Percentiles rank a stretch among this genome's conserved stretches.
Evolutionary conservation across 495 filamentous ascomycete genomes (phyloP).

Genomic region (Lepidopterella palustris): DNA sequence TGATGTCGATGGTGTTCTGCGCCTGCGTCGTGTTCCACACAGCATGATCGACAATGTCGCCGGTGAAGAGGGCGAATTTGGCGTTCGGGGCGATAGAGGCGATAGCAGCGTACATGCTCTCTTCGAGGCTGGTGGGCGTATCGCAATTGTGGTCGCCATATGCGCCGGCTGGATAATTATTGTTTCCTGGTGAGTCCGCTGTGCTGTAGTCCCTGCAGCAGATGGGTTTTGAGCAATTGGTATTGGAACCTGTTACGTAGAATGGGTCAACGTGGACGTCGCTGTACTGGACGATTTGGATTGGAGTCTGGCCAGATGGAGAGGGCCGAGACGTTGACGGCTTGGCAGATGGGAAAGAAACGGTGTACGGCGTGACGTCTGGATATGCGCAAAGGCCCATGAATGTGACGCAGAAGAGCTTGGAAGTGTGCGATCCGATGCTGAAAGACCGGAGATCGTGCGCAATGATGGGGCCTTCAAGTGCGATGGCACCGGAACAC

Average conservation of each 20-base stretch:
- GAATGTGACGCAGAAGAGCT: conserved; percentile 44
- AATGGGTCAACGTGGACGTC: conserved; percentile 51
- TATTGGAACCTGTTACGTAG: conserved; percentile 47
- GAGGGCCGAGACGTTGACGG: conserved; percentile 38
- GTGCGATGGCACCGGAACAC: conserved; percentile 32
- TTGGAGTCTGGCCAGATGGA: conserved; percentile 42
- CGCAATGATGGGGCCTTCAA: conserved; percentile 47
- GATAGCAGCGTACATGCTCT: conserved; percentile 49
- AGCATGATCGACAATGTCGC: conserved; percentile 46
- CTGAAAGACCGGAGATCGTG: conserved; percentile 42
- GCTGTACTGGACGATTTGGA: conserved; percentile 50
- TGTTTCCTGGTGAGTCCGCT: conserved; percentile 41
- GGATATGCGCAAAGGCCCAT: conserved; percentile 48
- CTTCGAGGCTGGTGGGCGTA: conserved; percentile 44
- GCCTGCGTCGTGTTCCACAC: conserved; percentile 39
- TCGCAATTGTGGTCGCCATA: conserved; percentile 50
- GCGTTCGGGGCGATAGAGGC: conserved; percentile 36
- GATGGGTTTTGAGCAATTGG: conserved; percentile 38
- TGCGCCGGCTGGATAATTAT: conserved; percentile 41
- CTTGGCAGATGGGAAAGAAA: conserved; percentile 43
- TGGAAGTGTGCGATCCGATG: conserved; percentile 44
- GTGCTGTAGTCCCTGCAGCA: conserved; percentile 48
- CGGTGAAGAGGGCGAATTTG: conserved; percentile 44
- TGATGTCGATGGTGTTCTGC: conserved; percentile 41
- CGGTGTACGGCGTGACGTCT: conserved; percentile 36